Evolutionary conservation across 1,284 basidiomycete species (phyloP), one percentile per base, ranked within the genome.

Genomic region (Malassezia cuniculi): DNA sequence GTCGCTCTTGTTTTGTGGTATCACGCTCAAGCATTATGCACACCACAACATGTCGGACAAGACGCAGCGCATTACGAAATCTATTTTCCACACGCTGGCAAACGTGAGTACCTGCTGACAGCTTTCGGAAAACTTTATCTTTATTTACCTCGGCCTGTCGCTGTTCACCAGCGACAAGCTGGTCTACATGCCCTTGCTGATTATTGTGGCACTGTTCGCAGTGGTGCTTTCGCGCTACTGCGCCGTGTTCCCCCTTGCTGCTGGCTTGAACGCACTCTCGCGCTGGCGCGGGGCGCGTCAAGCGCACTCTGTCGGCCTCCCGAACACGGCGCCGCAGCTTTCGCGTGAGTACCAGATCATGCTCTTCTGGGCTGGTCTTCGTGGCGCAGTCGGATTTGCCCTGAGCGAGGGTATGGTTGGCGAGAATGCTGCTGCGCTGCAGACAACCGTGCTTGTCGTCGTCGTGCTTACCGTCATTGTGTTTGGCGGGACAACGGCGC

Each of bases 11-110:
- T 95, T 99, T 73, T 97, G 90, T 68, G 90, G 90, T 46, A 94
- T 99, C 69, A 99, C 90, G 1, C 77, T 99, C 58, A 97, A 97
- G 70, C 93, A 97, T 68, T 97, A 99, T 62, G 90, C 90, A 3
- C 95, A 94, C 68, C 89, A 95, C 72, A 97, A 85, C 41, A 99
- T 99, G 90, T 94, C 87, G 4, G 77, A 77, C 18, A 78, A 84
- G 39, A 95, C 93, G 0, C 93, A 97, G 64, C 76, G 82, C 30
- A 83, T 87, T 9, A 86, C 83, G n/a, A 87, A 90, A 67, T 93
- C 89, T 72, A 86, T 55, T 12, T 61, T 66, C 43, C 60, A 63
- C 32, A 66, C 62, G 3, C 48, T 66, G 9, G 58, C 63, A 31
- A 65, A 43, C 27, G 50, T 43, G 12, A 5, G 11, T 27, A 10